A percentile compares a stretch with the other conserved stretches of the same genome.
phyloP scores from a whole-genome alignment of 441 rosid genomes.

The Gossypium laxum region DNA sequence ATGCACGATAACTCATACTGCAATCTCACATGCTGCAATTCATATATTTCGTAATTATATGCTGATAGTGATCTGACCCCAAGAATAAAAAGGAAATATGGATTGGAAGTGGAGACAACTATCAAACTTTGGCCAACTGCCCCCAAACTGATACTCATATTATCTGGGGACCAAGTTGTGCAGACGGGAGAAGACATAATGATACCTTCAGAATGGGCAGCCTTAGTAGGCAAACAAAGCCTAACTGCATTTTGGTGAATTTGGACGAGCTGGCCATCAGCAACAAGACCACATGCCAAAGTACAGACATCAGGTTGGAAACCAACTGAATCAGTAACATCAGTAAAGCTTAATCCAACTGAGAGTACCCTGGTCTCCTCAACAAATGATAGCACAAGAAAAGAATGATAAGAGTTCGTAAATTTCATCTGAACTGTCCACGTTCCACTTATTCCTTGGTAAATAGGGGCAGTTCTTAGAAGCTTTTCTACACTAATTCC shows the following conservation, averaged over 20 bases:
- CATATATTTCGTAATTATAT: constrained; percentile 58
- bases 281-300: constrained; percentile 82
- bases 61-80: constrained; percentile 57
- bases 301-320: constrained; percentile 89
- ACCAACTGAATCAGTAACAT: constrained; percentile 92
- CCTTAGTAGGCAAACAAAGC: constrained; percentile 76
- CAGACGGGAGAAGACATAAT: constrained; percentile 64
- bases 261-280: constrained; percentile 77
- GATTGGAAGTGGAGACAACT: constrained; percentile 84
- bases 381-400: constrained; percentile 86
- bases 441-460: constrained; percentile 86
- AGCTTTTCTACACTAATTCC: constrained; percentile 82
- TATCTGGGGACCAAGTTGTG: constrained; percentile 73
- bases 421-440: constrained; percentile 80
- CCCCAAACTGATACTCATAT: constrained; percentile 79
- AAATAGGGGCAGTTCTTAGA: constrained; percentile 70
- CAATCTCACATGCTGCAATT: constrained; percentile 64
- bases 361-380: constrained; percentile 93
- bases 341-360: constrained; percentile 86
- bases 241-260: constrained; percentile 74
- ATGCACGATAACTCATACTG: constrained; percentile 84
- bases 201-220: constrained; percentile 75
- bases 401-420: constrained; percentile 68
- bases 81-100: constrained; percentile 68
- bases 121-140: constrained; percentile 70